These are phyloP conservation scores for Trifolium dubium DNA, from an alignment of 306 rosid species.

Conservation along the genomic window DNA sequence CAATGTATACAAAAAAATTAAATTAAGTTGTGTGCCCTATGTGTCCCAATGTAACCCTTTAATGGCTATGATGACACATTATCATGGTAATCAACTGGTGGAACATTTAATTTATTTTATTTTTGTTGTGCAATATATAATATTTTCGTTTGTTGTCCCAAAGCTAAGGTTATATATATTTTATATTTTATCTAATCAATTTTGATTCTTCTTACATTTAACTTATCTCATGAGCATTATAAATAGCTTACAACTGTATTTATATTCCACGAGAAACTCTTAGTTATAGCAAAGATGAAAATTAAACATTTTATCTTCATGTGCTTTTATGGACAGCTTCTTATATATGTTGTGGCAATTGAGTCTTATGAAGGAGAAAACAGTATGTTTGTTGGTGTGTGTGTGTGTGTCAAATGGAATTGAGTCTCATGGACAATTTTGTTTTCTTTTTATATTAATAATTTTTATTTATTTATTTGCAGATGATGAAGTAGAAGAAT, in stretches of 20 bases:
- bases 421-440: neutral
- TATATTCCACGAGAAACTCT: neutral
- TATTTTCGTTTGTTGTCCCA: too few species aligned
- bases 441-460: neutral
- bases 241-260: neutral
- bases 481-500: neutral
- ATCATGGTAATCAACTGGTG: too few species aligned
- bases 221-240: slow-evolving; percentile 2
- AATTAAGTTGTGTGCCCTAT: too few species aligned
- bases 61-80: too few species aligned
- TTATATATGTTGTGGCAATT: neutral
- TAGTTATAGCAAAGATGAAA: slow-evolving; percentile 21
- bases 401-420: too few species aligned
- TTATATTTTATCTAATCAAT: neutral
- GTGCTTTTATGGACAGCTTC: neutral
- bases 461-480: neutral
- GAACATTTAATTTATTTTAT: too few species aligned
- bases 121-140: too few species aligned
- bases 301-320: slow-evolving; percentile 20
- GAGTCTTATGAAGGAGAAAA: neutral
- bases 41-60: too few species aligned
- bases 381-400: neutral
- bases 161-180: too few species aligned
- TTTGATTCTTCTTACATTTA: neutral
- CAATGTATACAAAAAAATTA: too few species aligned